Evolutionary conservation across 805 yeast genomes (phyloP).

Genomic region (Cyberlindnera maritima): DNA sequence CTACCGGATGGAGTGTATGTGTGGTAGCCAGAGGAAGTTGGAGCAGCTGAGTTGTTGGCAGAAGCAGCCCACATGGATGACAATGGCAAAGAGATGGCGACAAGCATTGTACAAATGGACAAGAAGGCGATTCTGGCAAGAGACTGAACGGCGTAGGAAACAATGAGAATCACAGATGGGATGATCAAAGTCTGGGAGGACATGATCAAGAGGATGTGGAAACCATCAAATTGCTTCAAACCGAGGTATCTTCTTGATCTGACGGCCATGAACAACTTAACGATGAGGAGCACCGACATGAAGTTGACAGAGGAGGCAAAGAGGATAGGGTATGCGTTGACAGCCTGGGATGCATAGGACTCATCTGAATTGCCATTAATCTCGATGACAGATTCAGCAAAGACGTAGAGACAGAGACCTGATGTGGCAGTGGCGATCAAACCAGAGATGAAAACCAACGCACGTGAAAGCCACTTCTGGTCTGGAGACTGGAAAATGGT

Average conservation of each 20-base stretch:
- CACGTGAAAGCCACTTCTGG: constrained; percentile 37
- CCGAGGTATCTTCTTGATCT: constrained; percentile 75
- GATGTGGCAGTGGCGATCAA: constrained; percentile 52
- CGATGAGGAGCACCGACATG: constrained; percentile 55
- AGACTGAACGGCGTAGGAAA: constrained; percentile 43
- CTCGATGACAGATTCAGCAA: constrained; percentile 41
- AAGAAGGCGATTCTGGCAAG: constrained; percentile 38
- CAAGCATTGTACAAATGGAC: constrained; percentile 56
- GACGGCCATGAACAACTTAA: constrained; percentile 69
- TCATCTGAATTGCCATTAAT: constrained; percentile 27
- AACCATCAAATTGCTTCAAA: constrained; percentile 73
- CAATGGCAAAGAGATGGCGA: constrained; percentile 73
- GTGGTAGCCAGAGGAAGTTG: constrained; percentile 34
- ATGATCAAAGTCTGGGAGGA: constrained; percentile 75
- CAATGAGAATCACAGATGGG: constrained; percentile 67
- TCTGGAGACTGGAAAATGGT: constrained; percentile 65
- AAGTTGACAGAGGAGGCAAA: constrained; percentile 68
- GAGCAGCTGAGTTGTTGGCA: constrained; percentile 46
- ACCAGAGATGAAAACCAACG: constrained; percentile 37
- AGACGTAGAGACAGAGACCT: constrained; percentile 55
- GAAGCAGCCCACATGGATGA: constrained; percentile 88
- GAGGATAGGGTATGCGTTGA: constrained; percentile 54
- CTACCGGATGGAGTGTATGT: constrained; percentile 14
- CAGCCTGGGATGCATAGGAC: constrained; percentile 36
- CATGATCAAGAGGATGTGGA: constrained; percentile 81